phyloP scores from a whole-genome alignment of 176 grass and related monocot genomes.

The Triticum turgidum region DNA sequence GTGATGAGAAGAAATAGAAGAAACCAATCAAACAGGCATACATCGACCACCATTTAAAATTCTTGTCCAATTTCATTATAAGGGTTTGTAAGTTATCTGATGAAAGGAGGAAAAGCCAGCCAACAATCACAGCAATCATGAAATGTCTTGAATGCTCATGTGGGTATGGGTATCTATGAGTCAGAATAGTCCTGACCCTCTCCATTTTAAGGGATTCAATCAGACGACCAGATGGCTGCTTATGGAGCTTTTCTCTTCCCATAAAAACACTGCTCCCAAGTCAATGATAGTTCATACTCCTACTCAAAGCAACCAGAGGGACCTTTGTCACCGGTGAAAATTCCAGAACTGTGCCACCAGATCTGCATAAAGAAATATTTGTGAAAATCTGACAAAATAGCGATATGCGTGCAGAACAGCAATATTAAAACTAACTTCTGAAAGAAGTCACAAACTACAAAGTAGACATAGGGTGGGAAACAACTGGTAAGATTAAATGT shows the following conservation, averaged over 20 bases:
- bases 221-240: slow-evolving; percentile 66
- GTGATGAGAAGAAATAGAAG: slow-evolving; percentile 99
- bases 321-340: neutral
- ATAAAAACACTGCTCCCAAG: slow-evolving; percentile 21
- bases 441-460: neutral
- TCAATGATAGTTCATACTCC: slow-evolving; percentile 29
- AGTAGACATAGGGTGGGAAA: neutral
- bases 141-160: slow-evolving; percentile 92
- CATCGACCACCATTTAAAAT: slow-evolving; percentile 99
- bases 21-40: slow-evolving; percentile 95
- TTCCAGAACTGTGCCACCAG: neutral
- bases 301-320: neutral
- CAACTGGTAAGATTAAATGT: neutral
- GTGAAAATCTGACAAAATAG: neutral
- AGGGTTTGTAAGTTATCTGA: slow-evolving; percentile 89
- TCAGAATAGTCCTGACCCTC: slow-evolving; percentile 79
- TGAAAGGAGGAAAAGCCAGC: slow-evolving; percentile 92
- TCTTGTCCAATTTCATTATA: slow-evolving; percentile 94
- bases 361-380: slow-evolving; percentile 32
- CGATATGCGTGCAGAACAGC: neutral
- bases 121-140: slow-evolving; percentile 72
- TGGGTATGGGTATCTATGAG: slow-evolving; percentile 79
- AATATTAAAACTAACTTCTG: slow-evolving; percentile 4
- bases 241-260: slow-evolving; percentile 41
- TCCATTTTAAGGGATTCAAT: slow-evolving; percentile 89